Evolutionary conservation across 805 yeast species (phyloP).

Genomic region (Cephaloascus fragrans): DNA sequence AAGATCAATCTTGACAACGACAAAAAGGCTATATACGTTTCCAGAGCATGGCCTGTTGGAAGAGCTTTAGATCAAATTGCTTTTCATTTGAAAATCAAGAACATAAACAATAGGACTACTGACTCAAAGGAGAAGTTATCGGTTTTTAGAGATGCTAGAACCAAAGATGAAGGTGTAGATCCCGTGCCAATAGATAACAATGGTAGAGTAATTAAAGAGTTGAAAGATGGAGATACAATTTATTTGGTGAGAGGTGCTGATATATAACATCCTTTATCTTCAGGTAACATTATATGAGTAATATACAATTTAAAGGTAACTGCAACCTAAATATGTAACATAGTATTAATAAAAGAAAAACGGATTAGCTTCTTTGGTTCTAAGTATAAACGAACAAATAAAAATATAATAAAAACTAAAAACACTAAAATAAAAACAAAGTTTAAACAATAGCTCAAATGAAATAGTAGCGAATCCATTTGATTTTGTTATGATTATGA

Average conservation of each 20-base stretch:
- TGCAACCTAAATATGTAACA: no score
- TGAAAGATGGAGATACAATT: conserved; percentile 40
- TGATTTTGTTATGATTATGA: no score
- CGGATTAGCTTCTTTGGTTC: no score
- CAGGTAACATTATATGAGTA: no score
- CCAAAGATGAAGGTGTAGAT: conserved; percentile 10
- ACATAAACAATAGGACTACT: conserved; percentile 36
- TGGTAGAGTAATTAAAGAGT: conserved; percentile 26
- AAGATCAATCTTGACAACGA: conserved; percentile 16
- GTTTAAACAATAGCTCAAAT: no score
- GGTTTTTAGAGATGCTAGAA: conserved; percentile 27
- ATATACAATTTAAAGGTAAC: no score
- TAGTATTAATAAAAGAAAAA: no score
- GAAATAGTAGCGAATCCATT: no score
- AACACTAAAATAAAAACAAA: no score
- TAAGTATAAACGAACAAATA: no score
- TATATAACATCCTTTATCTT: conserved; percentile 1
- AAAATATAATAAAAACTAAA: no score
- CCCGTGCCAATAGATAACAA: conserved; percentile 19
- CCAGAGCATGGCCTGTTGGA: conserved; percentile 52
- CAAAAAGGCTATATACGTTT: conserved; percentile 31
- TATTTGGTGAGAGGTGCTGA: conserved; percentile 43
- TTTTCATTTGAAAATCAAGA: conserved; percentile 33
- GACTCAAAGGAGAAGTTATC: conserved; percentile 32
- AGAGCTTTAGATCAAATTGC: conserved; percentile 45